Evolutionary conservation across 257 asterid species (phyloP).

Genomic region (Plantago elongata): DNA sequence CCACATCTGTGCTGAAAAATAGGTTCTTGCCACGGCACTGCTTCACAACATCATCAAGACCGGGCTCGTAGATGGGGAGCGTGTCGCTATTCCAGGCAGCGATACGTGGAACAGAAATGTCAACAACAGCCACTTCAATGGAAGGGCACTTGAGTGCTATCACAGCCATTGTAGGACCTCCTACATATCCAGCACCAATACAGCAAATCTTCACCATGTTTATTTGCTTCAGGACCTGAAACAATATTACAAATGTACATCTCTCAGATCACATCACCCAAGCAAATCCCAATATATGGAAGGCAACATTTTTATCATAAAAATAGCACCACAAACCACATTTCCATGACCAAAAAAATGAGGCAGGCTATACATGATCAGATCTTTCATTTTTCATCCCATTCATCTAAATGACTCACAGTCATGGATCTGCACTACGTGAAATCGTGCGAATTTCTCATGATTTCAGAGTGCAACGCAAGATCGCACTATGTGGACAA

Average conservation of each 20-base stretch:
- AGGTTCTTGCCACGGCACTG: conserved; percentile 56
- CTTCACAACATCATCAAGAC: conserved; percentile 59
- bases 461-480: too few relatives aligned
- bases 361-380: not conserved
- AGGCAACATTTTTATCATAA: not conserved
- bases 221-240: conserved; percentile 5
- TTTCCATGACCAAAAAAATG: not conserved
- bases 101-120: conserved; percentile 42
- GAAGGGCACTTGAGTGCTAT: conserved; percentile 45
- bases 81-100: conserved; percentile 50
- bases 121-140: conserved; percentile 45
- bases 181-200: conserved; percentile 50
- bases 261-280: conserved; percentile 1
- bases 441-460: not conserved
- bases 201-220: conserved; percentile 48
- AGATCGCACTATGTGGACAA: too few relatives aligned
- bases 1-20: conserved; percentile 52
- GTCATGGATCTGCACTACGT: not conserved
- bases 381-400: not conserved
- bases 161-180: conserved; percentile 52
- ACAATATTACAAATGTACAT: not conserved
- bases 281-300: not conserved
- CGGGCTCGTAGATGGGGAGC: conserved; percentile 67
- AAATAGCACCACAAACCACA: not conserved
- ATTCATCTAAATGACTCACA: not conserved